Evolutionary conservation across 441 rosid species (phyloP), one percentile per base, ranked within the genome.

Genomic region (Geranium incanum): DNA sequence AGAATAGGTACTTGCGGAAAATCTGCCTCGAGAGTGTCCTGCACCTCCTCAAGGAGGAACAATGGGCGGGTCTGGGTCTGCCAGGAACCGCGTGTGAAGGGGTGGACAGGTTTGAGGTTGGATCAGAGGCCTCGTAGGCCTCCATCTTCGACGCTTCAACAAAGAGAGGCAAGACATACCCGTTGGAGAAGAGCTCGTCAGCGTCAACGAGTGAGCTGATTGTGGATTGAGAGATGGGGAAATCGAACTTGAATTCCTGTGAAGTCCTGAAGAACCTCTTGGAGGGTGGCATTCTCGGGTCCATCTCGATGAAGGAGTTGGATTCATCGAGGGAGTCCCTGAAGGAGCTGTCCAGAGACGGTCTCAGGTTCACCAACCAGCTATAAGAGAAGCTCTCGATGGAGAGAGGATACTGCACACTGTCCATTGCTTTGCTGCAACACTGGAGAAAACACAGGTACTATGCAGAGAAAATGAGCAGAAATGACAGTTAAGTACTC

Each of bases 311-410:
- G 90, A 89, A 93, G 37, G 88, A 86, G 70, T 50, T 50, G 59
- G 59, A 50, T 50, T 93, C 84, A 77, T 93, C 89, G 73, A 82
- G 74, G 1, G 88, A 82, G 71, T 84, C 78, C 76, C 91, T 70
- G n/a, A 81, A 33, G 48, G 89, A 83, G 74, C 74, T 74, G 57
- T 82, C 88, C 0, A 82, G 73, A 66, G 97, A 84, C 66, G 88
- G 85, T 71, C 86, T 85, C 50, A 86, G 80, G 84, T 93, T 93
- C 65, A 84, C 93, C 60, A 93, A 72, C 97, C 96, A 93, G 74
- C 97, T 88, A 68, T 89, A 87, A 0, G 98, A 91, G 75, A 93
- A 93, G 79, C 98, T 93, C 68, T 93, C 97, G 63, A 91, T 87
- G 15, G 98, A 88, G 73, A 89, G 85, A 75, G 92, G 84, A 76